A percentile compares a stretch with the other conserved stretches of the same genome.
Evolutionary conservation across 371 early-diverging fungal species (phyloP).

Genomic region (Blakeslea trispora): DNA sequence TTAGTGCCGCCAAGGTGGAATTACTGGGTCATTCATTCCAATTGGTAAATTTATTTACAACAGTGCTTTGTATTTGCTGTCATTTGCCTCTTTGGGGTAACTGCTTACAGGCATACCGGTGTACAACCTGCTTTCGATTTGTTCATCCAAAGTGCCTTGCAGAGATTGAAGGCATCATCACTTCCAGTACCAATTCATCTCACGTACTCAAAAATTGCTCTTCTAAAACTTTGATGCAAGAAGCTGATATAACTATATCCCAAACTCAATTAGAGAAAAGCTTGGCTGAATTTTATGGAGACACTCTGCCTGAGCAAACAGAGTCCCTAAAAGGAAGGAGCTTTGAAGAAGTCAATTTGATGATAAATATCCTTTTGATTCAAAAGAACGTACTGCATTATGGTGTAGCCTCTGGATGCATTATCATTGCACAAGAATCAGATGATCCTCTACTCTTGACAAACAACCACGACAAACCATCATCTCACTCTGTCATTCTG

Average conservation of each 20-base stretch:
- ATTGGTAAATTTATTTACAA: constrained; percentile 57
- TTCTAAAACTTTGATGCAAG: constrained; percentile 32
- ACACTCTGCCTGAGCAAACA: constrained; percentile 21
- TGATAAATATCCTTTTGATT: constrained; percentile 35
- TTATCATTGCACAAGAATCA: constrained; percentile 25
- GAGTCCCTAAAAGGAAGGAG: constrained; percentile 27
- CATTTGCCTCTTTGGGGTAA: constrained; percentile 60
- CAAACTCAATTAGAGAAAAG: constrained; percentile 16
- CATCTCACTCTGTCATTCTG: constrained; percentile 14
- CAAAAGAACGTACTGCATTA: constrained; percentile 46
- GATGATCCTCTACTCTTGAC: constrained; percentile 26
- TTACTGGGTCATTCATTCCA: constrained; percentile 51
- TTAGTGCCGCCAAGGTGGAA: constrained; percentile 15
- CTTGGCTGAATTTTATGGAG: constrained; percentile 26
- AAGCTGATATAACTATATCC: constrained; percentile 34
- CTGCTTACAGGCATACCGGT: constrained; percentile 56
- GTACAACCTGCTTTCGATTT: constrained; percentile 52
- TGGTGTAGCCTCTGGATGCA: constrained; percentile 46
- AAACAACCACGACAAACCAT: not conserved
- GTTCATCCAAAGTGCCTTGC: constrained; percentile 51
- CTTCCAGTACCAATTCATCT: not conserved
- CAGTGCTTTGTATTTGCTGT: constrained; percentile 56
- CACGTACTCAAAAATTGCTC: constrained; percentile 29
- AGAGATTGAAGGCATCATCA: constrained; percentile 13
- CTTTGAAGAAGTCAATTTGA: constrained; percentile 43